Base-by-base conservation (phyloP, 2,329 filamentous ascomycete species). In the Sclerotinia minor region DNA sequence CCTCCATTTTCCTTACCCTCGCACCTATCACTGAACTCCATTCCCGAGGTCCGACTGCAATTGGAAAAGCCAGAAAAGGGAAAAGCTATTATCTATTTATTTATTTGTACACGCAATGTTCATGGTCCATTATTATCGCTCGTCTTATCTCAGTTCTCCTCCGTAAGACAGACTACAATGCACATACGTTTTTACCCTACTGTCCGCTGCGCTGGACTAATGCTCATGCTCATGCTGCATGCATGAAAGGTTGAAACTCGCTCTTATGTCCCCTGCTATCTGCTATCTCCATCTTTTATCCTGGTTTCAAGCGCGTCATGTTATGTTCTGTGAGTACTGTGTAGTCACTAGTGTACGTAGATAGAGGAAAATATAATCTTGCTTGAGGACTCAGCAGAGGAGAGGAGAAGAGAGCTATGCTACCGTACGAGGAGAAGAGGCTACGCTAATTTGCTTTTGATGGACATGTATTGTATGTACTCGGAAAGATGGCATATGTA, bases 41-140 rank as follows among this genome's bases (percentile, higher is more conserved):
- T 9, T 5, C 44, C 38, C 38, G 38, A 44, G 38, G 55, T 21
- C 24, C 55, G 38, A 21, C 24, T n/a, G 38, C 19, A 26, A 29
- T 44, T 15, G 38, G 38, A 45, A 9, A 59, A 45, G 55, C 8
- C 55, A 45, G 7, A n/a, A n/a, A n/a, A n/a, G n/a, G n/a, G n/a
- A n/a, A n/a, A n/a, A n/a, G n/a, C n/a, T n/a, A n/a, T n/a, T n/a
- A n/a, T n/a, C n/a, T n/a, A n/a, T 21, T 32, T 32, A 32, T 32
- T 35, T 35, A 6, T 35, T 35, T 45, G 3, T 29, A 45, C 38
- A 59, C 38, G 38, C 26, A 24, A 29, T 41, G 8, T 35, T n/a
- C 24, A 59, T 59, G 55, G 38, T 59, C 55, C 55, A 59, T 59
- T 59, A 59, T 59, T 59, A 45, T 45, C 55, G 55, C 55, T 45